Evolutionary conservation across 2,329 filamentous ascomycete species (phyloP), one percentile per base, ranked within the genome.

Genomic region (Sporothrix variecibatus): DNA sequence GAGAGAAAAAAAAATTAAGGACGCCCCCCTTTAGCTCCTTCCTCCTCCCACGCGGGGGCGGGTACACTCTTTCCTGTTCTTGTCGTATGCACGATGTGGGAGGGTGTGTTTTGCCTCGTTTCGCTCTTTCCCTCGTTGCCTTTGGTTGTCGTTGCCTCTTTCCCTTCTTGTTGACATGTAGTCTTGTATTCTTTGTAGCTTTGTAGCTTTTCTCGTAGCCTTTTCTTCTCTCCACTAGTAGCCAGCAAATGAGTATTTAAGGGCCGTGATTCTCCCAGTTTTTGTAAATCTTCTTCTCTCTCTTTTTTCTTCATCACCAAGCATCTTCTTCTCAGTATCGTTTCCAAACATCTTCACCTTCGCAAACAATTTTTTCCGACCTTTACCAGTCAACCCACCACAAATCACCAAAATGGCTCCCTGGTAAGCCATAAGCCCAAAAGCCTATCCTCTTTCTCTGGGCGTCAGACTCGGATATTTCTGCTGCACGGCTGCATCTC

Each of bases 371-470:
- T 51, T 65, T 43, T 51, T 38, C 34, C 9, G n/a, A 64, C 64
- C 40, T 34, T 40, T 53, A n/a, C 38, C n/a, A 71, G 28, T 51
- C 67, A 56, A 31, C 23, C 20, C 34, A 56, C 17, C 53, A 51
- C 31, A 56, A 69, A 58, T 40, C 43, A 56, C 40, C 71, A 75
- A 75, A 53, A 76, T 76, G 75, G 56, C 73, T 71, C 75, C 75
- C 46, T 76, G 75, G 75, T 76, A 73, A 76, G 74, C 40, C 12
- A 53, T 46, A 49, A 49, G 15, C 43, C 43, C 40, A 43, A 3
- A 43, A 43, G 3, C 8, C 23, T 15, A 6, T n/a, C 17, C 2
- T 28, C 9, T 23, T n/a, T 8, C 64, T 65, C 26, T 67, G 15
- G 8, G 64, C 40, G n/a, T 65, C n/a, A 56, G 40, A 23, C 6